Evolutionary conservation across 306 rosid genomes (phyloP).

Genomic region (Castanea sativa): DNA sequence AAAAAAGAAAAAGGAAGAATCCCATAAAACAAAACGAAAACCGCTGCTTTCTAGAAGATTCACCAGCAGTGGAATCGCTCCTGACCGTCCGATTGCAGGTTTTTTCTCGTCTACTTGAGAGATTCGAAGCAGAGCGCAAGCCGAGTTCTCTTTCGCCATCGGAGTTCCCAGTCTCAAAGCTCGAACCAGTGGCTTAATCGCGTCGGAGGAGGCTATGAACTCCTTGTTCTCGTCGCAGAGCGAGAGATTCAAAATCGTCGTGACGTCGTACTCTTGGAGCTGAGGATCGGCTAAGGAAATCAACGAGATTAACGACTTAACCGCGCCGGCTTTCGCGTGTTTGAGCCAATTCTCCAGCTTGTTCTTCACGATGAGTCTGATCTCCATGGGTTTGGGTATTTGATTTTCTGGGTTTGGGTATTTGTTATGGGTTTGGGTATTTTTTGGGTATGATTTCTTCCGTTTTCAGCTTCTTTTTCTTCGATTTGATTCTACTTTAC

Average conservation of each 20-base stretch:
- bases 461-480: no score
- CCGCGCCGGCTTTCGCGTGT: conserved; percentile 77
- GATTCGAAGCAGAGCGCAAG: conserved; percentile 80
- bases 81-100: conserved; percentile 74
- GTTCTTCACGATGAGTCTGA: conserved; percentile 86
- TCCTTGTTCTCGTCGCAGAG: conserved; percentile 90
- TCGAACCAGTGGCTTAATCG: conserved; percentile 71
- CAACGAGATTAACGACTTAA: conserved; percentile 70
- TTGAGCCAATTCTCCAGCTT: conserved; percentile 73
- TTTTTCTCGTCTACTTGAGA: conserved; percentile 78
- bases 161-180: conserved; percentile 63
- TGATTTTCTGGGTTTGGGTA: no score
- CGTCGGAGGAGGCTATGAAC: conserved; percentile 70
- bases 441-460: no score
- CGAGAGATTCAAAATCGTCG: conserved; percentile 86
- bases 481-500: no score
- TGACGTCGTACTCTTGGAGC: conserved; percentile 93
- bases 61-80: conserved; percentile 82
- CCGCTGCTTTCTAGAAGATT: conserved; percentile 69
- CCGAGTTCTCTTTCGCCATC: conserved; percentile 89
- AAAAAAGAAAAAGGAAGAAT: no score
- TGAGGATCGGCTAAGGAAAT: conserved; percentile 68
- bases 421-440: no score
- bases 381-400: no score
- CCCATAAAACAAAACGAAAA: no score